A percentile compares a stretch with the other conserved stretches of the same genome.
Evolutionary conservation across 257 asterid genomes (phyloP).

Genomic region (Verbascum thapsus): DNA sequence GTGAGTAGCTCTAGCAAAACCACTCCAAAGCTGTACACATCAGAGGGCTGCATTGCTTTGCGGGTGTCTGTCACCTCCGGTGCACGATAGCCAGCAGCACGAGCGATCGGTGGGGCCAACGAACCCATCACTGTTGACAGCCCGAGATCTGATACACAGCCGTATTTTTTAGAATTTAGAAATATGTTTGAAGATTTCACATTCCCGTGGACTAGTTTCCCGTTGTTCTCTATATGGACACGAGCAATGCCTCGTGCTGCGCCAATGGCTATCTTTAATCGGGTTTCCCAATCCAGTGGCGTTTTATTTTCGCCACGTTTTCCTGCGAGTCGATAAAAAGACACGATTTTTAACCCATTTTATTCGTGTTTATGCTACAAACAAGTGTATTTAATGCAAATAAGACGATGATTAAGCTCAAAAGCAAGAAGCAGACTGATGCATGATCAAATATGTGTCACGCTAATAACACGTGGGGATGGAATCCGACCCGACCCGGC

Average conservation of each 20-base stretch:
- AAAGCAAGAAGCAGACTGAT: constrained; percentile 28
- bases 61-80: constrained; percentile 83
- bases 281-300: constrained; percentile 76
- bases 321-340: constrained; percentile 43
- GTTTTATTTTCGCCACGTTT: constrained; percentile 51
- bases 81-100: constrained; percentile 88
- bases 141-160: constrained; percentile 79
- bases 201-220: constrained; percentile 89
- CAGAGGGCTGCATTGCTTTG: constrained; percentile 70
- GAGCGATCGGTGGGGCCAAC: constrained; percentile 72
- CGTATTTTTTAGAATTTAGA: constrained; percentile 58
- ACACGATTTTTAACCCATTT: background rate
- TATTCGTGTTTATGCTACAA: too few species aligned
- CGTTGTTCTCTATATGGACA: constrained; percentile 64
- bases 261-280: constrained; percentile 71
- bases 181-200: constrained; percentile 78
- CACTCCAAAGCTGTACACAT: constrained; percentile 87
- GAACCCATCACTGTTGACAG: constrained; percentile 69
- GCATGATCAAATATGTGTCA: too few species aligned
- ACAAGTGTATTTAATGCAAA: too few species aligned
- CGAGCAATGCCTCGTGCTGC: constrained; percentile 83
- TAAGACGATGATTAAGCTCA: too few species aligned
- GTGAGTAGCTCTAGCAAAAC: constrained; percentile 80
- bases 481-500: too few species aligned
- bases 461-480: too few species aligned